These are phyloP conservation scores for Phytopythium mirpurense DNA, from an alignment of 352 stramenopile species.

Conservation along the genomic window DNA sequence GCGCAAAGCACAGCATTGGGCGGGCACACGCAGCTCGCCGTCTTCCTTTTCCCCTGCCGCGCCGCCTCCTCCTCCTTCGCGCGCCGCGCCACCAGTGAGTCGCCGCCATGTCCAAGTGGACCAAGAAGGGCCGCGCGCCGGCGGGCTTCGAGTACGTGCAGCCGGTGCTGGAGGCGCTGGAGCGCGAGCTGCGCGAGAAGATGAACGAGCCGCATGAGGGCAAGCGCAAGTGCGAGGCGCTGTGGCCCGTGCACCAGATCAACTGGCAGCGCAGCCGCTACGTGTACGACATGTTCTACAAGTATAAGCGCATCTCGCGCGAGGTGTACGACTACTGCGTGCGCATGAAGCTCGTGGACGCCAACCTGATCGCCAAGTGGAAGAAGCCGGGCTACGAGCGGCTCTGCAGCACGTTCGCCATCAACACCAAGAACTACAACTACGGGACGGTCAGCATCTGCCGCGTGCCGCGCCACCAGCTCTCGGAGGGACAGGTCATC, in stretches of 20 bases:
- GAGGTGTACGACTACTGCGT: constrained; percentile 99
- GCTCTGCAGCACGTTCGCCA: constrained; percentile 98
- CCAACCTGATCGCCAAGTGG: constrained; percentile 98
- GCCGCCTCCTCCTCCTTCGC: no score
- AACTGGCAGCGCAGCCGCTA: constrained; percentile 98
- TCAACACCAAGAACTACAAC: constrained; percentile 99
- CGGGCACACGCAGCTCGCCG: no score
- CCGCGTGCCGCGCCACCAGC: constrained; percentile 93
- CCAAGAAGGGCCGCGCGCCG: constrained; percentile 82
- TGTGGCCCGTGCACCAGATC: constrained; percentile 99
- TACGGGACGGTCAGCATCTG: constrained; percentile 98
- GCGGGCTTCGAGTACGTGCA: constrained; percentile 94
- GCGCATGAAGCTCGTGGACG: constrained; percentile 92
- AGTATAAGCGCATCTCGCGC: constrained; percentile 92
- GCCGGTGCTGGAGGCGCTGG: constrained; percentile 94
- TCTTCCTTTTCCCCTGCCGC: no score
- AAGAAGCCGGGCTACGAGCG: constrained; percentile 99
- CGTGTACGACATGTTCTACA: constrained; percentile 99
- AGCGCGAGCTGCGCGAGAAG: constrained; percentile 96
- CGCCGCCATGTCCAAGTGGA: constrained; percentile 82
- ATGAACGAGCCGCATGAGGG: constrained; percentile 97
- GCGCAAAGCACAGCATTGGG: no score
- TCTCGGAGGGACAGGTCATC: constrained; percentile 85
- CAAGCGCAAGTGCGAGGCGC: constrained; percentile 95
- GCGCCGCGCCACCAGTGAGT: no score